phyloP scores from a whole-genome alignment of 352 stramenopile species.

The Phytopythium cucurbitacearum region DNA sequence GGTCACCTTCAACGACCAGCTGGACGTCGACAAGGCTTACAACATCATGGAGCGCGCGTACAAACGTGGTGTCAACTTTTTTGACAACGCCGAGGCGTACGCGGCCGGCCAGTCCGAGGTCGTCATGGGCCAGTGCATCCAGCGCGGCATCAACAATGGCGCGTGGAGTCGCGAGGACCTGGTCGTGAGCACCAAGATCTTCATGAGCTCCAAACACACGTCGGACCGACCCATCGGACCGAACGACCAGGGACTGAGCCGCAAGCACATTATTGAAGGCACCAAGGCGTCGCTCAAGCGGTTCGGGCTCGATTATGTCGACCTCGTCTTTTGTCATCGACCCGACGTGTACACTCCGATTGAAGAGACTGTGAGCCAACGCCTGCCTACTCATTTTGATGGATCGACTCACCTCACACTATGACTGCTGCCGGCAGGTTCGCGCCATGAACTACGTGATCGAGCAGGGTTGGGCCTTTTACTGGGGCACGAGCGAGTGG shows the following conservation, averaged over 20 bases:
- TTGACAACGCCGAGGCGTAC: constrained; percentile 60
- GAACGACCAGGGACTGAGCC: constrained; percentile 26
- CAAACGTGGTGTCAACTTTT: constrained; percentile 59
- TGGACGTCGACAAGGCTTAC: constrained; percentile 47
- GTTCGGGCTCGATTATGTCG: constrained; percentile 41
- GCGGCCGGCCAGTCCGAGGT: constrained; percentile 33
- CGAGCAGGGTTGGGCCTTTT: constrained; percentile 31
- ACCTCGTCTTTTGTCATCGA: constrained; percentile 51
- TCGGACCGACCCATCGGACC: constrained; percentile 9
- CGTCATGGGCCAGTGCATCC: constrained; percentile 50
- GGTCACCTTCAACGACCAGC: constrained; percentile 39
- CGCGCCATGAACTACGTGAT: constrained; percentile 64
- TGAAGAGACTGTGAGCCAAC: constrained; percentile 30
- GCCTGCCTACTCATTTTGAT: too few relatives aligned
- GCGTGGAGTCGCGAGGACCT: constrained; percentile 48
- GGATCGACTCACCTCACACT: too few relatives aligned
- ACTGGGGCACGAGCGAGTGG: constrained; percentile 60
- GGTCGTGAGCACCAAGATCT: constrained; percentile 66
- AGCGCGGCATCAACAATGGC: constrained; percentile 33
- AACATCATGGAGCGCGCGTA: constrained; percentile 43
- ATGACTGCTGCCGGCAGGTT: constrained; percentile 4
- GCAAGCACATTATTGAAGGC: constrained; percentile 37
- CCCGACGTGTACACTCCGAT: constrained; percentile 43
- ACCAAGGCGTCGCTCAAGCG: constrained; percentile 33
- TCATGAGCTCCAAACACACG: constrained; percentile 25